Base-by-base conservation (phyloP, 768 basidiomycete species). In the Boletus huronensis region DNA sequence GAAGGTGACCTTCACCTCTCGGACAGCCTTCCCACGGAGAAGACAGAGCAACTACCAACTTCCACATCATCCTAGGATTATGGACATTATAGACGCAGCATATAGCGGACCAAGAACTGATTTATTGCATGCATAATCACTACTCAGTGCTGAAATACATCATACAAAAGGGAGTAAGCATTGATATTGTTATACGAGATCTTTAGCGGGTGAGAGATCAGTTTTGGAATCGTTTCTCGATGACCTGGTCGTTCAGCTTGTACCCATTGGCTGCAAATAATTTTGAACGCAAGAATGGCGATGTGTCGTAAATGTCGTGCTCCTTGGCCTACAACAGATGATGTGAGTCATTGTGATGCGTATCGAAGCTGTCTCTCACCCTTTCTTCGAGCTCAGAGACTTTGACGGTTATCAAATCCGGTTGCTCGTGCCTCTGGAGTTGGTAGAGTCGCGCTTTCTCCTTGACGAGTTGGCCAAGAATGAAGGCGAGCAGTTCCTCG, bases 401-500 rank as follows among this genome's bases (percentile, higher is more conserved):
- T 61, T 88, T 89, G 65, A 98, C 79, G 1, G 80, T 75, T 28
- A 98, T 82, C 29, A 83, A 71, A 28, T 87, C 84, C 0, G 95
- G 94, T 59, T 93, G 87, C 55, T 86, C 80, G 48, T 85, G 83
- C 53, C 80, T 79, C 64, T 88, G 88, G 57, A 88, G 74, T 69
- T 93, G 88, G 64, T 93, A 77, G 66, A 90, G 80, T 29, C 94
- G 84, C 9, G 88, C 93, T 67, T 88, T 90, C 64, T 97, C 93
- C 72, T 98, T 98, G 70, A 98, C 79, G 44, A 98, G 75, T 53
- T 92, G 87, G 31, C 97, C 97, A 32, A 99, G 86, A 61, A 98
- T 76, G 82, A 97, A 99, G 1, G 93, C 82, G 34, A 98, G 79
- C 54, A 99, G 73, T 69, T 99, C 97, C 67, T 98, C 97, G 72